phyloP scores from a whole-genome alignment of 129 eudicot genomes.

The Logfia minima region DNA sequence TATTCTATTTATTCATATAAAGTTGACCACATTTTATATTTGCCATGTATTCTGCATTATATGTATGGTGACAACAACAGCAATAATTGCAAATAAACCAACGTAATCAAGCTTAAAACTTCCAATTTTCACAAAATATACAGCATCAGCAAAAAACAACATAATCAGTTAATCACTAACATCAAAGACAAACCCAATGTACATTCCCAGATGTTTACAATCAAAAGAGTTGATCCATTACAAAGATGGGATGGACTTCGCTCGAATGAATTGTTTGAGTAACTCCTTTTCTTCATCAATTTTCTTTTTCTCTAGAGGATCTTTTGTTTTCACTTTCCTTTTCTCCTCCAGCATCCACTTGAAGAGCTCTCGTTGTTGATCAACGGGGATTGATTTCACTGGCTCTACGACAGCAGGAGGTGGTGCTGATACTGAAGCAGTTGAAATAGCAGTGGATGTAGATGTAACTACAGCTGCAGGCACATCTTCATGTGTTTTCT shows the following conservation, averaged over 20 bases:
- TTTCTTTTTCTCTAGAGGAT: slow-evolving; percentile 70
- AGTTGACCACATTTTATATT: background rate
- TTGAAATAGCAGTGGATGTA: slow-evolving; percentile 27
- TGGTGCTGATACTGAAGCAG: slow-evolving; percentile 33
- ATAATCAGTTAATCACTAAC: background rate
- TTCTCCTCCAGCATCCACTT: slow-evolving; percentile 98
- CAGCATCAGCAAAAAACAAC: background rate
- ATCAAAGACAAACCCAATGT: slow-evolving; percentile 16
- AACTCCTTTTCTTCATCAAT: slow-evolving; percentile 84
- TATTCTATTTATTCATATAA: background rate
- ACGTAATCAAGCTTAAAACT: background rate
- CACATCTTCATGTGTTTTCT: slow-evolving; percentile 35
- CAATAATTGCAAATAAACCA: background rate
- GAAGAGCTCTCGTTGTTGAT: slow-evolving; percentile 78
- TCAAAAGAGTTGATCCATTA: slow-evolving; percentile 21
- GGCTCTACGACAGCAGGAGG: slow-evolving; percentile 32
- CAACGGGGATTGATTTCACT: slow-evolving; percentile 57
- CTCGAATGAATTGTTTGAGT: slow-evolving; percentile 82
- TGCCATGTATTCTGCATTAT: background rate
- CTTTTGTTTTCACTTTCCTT: slow-evolving; percentile 77
- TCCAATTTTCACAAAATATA: background rate
- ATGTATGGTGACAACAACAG: background rate
- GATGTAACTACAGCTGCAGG: slow-evolving; percentile 27
- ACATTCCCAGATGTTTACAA: slow-evolving; percentile 11
- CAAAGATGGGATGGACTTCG: slow-evolving; percentile 71